A percentile compares a stretch with the other conserved stretches of the same genome.
Evolutionary conservation across 2,329 filamentous ascomycete species (phyloP).

Genomic region (Colletotrichum incanum): DNA sequence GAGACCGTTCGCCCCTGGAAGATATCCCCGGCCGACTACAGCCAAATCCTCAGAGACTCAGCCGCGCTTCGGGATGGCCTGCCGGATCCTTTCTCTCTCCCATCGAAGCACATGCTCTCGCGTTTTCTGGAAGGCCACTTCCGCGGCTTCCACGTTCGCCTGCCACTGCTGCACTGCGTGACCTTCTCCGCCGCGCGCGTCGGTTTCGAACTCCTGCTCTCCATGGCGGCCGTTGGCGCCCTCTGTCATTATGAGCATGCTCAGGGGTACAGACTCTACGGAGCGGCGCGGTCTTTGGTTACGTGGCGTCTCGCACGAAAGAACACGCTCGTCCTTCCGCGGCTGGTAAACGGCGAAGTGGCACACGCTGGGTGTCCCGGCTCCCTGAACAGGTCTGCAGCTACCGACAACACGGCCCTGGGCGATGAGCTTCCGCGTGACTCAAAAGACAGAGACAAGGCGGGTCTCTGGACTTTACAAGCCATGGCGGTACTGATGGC

Average conservation of each 20-base stretch:
- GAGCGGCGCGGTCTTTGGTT: constrained; percentile 69
- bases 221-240: constrained; percentile 65
- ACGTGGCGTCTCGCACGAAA: constrained; percentile 65
- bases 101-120: constrained; percentile 63
- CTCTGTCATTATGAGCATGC: constrained; percentile 65
- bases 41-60: constrained; percentile 39
- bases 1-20: constrained; percentile 39
- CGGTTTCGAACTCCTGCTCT: constrained; percentile 64
- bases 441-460: not conserved
- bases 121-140: constrained; percentile 67
- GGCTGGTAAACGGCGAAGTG: constrained; percentile 19
- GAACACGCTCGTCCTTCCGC: constrained; percentile 56
- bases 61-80: constrained; percentile 52
- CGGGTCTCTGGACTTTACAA: constrained; percentile 62
- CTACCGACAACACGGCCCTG: too few relatives aligned
- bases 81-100: constrained; percentile 62
- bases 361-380: too few relatives aligned
- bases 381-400: too few relatives aligned
- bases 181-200: constrained; percentile 61
- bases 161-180: constrained; percentile 66
- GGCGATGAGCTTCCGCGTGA: too few relatives aligned
- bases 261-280: constrained; percentile 70
- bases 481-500: constrained; percentile 69
- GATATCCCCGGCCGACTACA: constrained; percentile 24
- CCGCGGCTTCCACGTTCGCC: constrained; percentile 65